phyloP scores from a whole-genome alignment of 2,329 filamentous ascomycete species.

The Xylariales sp. region DNA sequence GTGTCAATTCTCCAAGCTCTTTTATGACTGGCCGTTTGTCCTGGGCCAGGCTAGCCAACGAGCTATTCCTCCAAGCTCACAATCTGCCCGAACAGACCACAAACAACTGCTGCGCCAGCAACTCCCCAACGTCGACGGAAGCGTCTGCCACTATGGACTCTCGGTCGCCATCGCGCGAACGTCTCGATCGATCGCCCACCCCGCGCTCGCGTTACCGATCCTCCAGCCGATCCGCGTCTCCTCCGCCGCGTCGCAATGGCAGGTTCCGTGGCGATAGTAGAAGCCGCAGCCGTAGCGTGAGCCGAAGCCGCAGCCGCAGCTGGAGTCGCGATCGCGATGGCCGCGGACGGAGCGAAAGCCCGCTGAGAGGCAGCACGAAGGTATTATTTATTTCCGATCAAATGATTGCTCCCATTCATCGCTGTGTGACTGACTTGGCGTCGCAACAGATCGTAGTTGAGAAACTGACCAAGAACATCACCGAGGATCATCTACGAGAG shows the following conservation, averaged over 20 bases:
- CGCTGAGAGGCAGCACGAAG: conserved; percentile 26
- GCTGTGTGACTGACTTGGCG: not conserved
- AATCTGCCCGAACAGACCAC: too few species aligned
- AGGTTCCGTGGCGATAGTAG: conserved; percentile 20
- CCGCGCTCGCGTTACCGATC: conserved; percentile 28
- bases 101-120: too few species aligned
- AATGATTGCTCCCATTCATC: not conserved
- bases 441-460: conserved; percentile 80
- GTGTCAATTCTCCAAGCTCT: too few species aligned
- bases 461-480: conserved; percentile 92
- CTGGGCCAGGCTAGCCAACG: too few species aligned
- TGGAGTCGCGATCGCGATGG: conserved; percentile 2
- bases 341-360: conserved; percentile 21
- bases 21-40: too few species aligned
- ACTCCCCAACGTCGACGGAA: too few species aligned
- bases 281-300: conserved; percentile 17
- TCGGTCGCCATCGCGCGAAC: conserved; percentile 13
- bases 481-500: conserved; percentile 79
- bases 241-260: conserved; percentile 30
- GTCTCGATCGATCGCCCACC: conserved; percentile 10
- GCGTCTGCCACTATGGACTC: not conserved
- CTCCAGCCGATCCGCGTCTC: conserved; percentile 20
- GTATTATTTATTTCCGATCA: too few species aligned
- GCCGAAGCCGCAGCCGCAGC: conserved; percentile 16
- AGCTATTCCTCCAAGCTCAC: too few species aligned